Evolutionary conservation across 768 basidiomycete species (phyloP).

Genomic region (Calocybe gangraenosa): DNA sequence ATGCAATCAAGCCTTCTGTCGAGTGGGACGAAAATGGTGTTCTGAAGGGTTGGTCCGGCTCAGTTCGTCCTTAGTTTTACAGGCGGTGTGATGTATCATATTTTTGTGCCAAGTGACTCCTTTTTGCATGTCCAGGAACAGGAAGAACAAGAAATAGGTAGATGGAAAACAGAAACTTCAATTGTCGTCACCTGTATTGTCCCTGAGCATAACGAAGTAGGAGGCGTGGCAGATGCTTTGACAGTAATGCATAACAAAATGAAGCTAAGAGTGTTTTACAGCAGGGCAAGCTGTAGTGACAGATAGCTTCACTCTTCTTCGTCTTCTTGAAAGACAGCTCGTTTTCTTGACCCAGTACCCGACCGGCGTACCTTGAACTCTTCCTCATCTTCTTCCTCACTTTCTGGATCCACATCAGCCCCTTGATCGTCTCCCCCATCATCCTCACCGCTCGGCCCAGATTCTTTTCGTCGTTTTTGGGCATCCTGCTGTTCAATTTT

Average conservation of each 20-base stretch:
- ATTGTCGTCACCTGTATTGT: too few relatives aligned
- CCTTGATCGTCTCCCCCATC: conserved; percentile 28
- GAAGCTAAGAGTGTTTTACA: too few relatives aligned
- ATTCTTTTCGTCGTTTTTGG: conserved; percentile 37
- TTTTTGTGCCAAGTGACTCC: too few relatives aligned
- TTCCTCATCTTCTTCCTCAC: conserved; percentile 52
- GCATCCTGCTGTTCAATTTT: conserved; percentile 59
- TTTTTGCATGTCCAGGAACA: too few relatives aligned
- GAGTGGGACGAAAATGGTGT: conserved; percentile 57
- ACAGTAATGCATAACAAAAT: too few relatives aligned
- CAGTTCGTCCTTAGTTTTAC: conserved; percentile 24
- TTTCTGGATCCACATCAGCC: conserved; percentile 23
- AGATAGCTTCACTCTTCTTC: conserved; percentile 45
- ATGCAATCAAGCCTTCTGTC: conserved; percentile 60
- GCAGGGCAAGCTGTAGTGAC: too few relatives aligned
- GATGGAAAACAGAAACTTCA: too few relatives aligned
- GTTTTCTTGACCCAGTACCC: conserved; percentile 48
- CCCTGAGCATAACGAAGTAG: too few relatives aligned
- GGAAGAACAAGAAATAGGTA: too few relatives aligned
- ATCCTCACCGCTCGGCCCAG: conserved; percentile 21
- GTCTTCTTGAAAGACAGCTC: conserved; percentile 59
- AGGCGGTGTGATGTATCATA: too few relatives aligned
- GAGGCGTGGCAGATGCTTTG: too few relatives aligned
- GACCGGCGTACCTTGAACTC: conserved; percentile 62
- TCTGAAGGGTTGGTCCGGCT: conserved; percentile 35